These are phyloP conservation scores for Calonectria fujianensis DNA, from an alignment of 2,329 filamentous ascomycete species.

Conservation along the genomic window DNA sequence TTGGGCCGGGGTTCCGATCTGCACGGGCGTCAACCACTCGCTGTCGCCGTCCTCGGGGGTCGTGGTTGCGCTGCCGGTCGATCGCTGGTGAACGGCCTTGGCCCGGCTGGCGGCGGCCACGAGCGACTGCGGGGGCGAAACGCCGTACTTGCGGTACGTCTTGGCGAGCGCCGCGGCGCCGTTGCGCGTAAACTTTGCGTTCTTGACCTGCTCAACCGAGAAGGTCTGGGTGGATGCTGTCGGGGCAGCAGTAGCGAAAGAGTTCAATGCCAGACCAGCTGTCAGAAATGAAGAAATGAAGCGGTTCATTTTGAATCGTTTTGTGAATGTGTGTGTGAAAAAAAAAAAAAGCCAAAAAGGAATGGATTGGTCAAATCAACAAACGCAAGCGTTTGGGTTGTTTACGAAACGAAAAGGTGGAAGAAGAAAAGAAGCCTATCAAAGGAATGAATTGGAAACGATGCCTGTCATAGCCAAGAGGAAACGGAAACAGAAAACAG, in stretches of 20 bases:
- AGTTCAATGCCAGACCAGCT: conserved; percentile 28
- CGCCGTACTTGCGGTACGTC: conserved; percentile 62
- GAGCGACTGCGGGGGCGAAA: conserved; percentile 58
- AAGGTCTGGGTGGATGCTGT: conserved; percentile 34
- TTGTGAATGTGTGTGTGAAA: neutral
- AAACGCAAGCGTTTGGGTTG: conserved; percentile 7
- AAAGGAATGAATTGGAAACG: conserved; percentile 29
- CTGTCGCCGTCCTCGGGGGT: conserved; percentile 57
- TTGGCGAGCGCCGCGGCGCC: conserved; percentile 59
- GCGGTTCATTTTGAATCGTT: conserved; percentile 23
- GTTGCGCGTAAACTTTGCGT: conserved; percentile 58
- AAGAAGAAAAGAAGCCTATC: conserved; percentile 22
- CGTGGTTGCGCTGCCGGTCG: conserved; percentile 55
- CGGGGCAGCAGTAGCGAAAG: conserved; percentile 22
- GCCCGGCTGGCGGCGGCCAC: conserved; percentile 22
- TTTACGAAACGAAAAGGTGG: neutral
- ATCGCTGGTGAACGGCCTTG: conserved; percentile 46
- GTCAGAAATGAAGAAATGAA: conserved; percentile 21
- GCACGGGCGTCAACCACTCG: conserved; percentile 64
- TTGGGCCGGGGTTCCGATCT: conserved; percentile 65
- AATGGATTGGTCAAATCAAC: neutral
- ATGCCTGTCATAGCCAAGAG: conserved; percentile 7
- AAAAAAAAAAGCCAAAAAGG: conserved; percentile 4
- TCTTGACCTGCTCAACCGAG: conserved; percentile 62
- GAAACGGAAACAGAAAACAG: neutral